These are phyloP conservation scores for Candida yuanshanica DNA, from an alignment of 805 yeast species.

Conservation along the genomic window DNA sequence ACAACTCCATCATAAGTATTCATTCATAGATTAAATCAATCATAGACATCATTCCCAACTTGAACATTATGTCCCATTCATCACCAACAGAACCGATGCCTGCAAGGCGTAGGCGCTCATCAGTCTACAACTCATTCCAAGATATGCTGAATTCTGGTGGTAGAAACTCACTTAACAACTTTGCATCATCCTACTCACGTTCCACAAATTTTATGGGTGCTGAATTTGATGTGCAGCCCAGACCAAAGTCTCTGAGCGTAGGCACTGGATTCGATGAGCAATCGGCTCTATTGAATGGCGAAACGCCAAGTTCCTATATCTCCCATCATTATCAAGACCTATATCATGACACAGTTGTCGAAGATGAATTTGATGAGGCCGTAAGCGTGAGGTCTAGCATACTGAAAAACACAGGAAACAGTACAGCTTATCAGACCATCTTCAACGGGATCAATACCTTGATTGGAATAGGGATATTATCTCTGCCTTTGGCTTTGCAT, in stretches of 20 bases:
- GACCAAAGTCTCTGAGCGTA: constrained; percentile 14
- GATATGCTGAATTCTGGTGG: constrained; percentile 22
- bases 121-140: constrained; percentile 22
- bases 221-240: constrained; percentile 21
- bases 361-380: constrained; percentile 1
- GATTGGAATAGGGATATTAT: constrained; percentile 70
- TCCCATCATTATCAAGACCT: neutral
- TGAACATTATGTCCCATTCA: neutral
- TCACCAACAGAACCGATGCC: neutral
- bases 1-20: too few species aligned
- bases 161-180: constrained; percentile 20
- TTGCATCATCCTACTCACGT: constrained; percentile 23
- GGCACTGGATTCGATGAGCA: constrained; percentile 13
- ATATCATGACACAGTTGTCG: neutral
- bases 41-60: neutral
- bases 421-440: constrained; percentile 69
- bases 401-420: constrained; percentile 28
- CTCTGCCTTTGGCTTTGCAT: constrained; percentile 64
- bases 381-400: constrained; percentile 13
- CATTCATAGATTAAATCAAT: neutral
- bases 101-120: constrained; percentile 12
- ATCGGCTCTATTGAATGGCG: constrained; percentile 7
- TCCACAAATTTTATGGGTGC: constrained; percentile 23
- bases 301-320: neutral
- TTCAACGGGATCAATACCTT: constrained; percentile 74